phyloP scores from a whole-genome alignment of 306 rosid genomes.

The Rosa multiflora region DNA sequence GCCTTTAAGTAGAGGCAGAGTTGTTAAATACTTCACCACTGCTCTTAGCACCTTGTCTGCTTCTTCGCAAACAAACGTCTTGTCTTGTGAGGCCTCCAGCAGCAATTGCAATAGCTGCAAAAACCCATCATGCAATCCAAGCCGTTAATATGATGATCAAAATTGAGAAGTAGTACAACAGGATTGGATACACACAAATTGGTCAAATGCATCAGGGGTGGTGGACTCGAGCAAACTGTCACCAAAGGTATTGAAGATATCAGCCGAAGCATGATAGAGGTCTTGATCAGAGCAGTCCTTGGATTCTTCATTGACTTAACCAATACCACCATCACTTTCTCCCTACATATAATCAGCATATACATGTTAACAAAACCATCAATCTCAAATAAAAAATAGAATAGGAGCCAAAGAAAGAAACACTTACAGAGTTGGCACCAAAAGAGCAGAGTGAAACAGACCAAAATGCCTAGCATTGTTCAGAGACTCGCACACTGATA shows the following conservation, averaged over 20 bases:
- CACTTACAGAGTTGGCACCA: slow-evolving; percentile 45
- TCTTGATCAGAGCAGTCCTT: slow-evolving; percentile 84
- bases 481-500: slow-evolving; percentile 53
- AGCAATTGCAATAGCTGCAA: no score
- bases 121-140: no score
- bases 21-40: no score
- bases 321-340: slow-evolving; percentile 56
- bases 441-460: slow-evolving; percentile 51
- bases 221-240: no score
- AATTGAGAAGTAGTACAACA: no score
- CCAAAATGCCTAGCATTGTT: slow-evolving; percentile 72
- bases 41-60: no score
- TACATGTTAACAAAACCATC: slow-evolving; percentile 21
- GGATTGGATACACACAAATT: no score
- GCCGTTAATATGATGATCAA: no score
- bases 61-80: no score
- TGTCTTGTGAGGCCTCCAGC: no score
- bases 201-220: no score
- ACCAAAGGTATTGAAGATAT: no score
- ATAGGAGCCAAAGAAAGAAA: neutral
- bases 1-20: slow-evolving; percentile 26
- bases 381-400: neutral
- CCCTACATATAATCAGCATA: slow-evolving; percentile 41
- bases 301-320: slow-evolving; percentile 90
- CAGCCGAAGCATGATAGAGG: slow-evolving; percentile 33